These are phyloP conservation scores for Pleodorina starrii DNA, from an alignment of 139 green algal species.

Conservation along the genomic window DNA sequence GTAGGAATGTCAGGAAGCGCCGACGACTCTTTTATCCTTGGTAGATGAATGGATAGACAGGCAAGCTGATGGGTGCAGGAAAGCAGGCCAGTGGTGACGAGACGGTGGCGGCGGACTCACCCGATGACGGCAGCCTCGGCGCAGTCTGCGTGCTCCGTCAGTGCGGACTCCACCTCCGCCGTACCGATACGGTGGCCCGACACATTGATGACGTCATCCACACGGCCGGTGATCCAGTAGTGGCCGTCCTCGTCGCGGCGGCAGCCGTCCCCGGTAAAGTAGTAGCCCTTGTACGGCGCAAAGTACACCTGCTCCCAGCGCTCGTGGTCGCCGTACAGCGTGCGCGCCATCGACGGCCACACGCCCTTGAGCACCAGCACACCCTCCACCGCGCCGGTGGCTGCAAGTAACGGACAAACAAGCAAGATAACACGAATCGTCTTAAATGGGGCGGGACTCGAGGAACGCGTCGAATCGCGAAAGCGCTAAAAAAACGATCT, in stretches of 20 bases:
- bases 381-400: background rate
- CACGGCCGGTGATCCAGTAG: slow-evolving; percentile 90
- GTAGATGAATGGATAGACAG: too few relatives aligned
- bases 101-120: too few relatives aligned
- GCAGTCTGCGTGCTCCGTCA: slow-evolving; percentile 83
- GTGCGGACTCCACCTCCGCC: slow-evolving; percentile 94
- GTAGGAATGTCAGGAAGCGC: too few relatives aligned
- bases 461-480: too few relatives aligned
- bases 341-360: slow-evolving; percentile 94
- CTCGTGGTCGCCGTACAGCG: slow-evolving; percentile 90
- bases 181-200: slow-evolving; percentile 95
- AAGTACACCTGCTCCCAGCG: slow-evolving; percentile 98
- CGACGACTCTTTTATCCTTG: too few relatives aligned
- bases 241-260: slow-evolving; percentile 78
- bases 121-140: slow-evolving; percentile 80
- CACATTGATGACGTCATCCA: slow-evolving; percentile 98
- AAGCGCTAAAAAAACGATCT: too few relatives aligned
- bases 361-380: slow-evolving; percentile 50
- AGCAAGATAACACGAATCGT: too few relatives aligned
- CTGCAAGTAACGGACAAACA: too few relatives aligned
- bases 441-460: too few relatives aligned
- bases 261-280: slow-evolving; percentile 91
- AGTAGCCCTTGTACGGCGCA: slow-evolving; percentile 91
- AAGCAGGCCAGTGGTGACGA: too few relatives aligned
- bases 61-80: too few relatives aligned